Evolutionary conservation across 495 filamentous ascomycete species (phyloP).

Genomic region (Neurospora sp.): DNA sequence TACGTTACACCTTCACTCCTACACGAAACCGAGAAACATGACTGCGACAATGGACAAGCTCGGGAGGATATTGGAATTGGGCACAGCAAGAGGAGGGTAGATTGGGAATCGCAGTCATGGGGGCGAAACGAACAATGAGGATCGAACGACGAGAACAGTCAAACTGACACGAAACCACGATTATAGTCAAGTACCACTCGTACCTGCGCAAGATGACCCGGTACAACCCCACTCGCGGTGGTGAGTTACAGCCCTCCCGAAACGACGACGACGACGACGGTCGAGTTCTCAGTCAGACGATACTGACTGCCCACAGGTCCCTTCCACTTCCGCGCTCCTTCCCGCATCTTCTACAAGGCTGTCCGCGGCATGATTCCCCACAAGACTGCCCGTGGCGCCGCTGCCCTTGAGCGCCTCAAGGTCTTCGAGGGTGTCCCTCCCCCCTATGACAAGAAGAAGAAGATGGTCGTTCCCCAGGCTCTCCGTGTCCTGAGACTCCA

Average conservation of each 20-base stretch:
- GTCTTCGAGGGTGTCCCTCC: constrained; percentile 98
- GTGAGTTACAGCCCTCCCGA: constrained; percentile 39
- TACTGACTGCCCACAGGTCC: constrained; percentile 56
- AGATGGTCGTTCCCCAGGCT: constrained; percentile 97
- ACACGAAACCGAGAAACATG: constrained; percentile 4
- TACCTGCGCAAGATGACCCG: constrained; percentile 99
- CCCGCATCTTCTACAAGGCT: constrained; percentile 99
- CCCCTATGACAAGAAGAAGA: constrained; percentile 99
- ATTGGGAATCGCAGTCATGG: neutral
- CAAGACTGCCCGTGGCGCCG: constrained; percentile 96
- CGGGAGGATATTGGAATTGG: constrained; percentile 1
- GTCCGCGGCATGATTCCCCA: constrained; percentile 99
- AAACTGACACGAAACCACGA: constrained; percentile 20
- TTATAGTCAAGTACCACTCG: constrained; percentile 96
- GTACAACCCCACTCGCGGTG: constrained; percentile 97
- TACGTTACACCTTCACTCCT: constrained; percentile 48
- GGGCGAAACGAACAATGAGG: neutral
- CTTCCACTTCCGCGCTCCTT: constrained; percentile 98
- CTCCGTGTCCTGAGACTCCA: constrained; percentile 88
- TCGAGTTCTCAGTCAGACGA: constrained; percentile 5
- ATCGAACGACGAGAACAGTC: constrained; percentile 3
- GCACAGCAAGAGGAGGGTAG: neutral
- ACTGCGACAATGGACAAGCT: neutral
- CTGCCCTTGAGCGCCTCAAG: constrained; percentile 95
- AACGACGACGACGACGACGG: constrained; percentile 2